phyloP scores from a whole-genome alignment of 129 eudicot genomes.

The Arctium minus region DNA sequence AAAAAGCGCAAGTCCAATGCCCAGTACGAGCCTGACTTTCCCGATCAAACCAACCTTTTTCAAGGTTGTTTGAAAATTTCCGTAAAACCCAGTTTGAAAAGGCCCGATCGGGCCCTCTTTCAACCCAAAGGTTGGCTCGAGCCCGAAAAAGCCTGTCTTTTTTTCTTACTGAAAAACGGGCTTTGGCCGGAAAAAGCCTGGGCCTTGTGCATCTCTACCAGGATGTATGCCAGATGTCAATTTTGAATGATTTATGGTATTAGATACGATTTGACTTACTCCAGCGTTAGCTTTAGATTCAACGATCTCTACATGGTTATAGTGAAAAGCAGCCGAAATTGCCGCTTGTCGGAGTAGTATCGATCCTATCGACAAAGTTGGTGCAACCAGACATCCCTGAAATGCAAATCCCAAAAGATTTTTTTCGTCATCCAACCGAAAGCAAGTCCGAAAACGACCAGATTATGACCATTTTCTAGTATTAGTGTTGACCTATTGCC shows the following conservation, averaged over 20 bases:
- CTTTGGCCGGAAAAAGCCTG: too few species aligned
- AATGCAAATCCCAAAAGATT: conserved; percentile 21
- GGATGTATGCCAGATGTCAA: not conserved
- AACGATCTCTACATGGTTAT: conserved; percentile 76
- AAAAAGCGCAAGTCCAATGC: not conserved
- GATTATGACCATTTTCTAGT: not conserved
- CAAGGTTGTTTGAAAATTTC: not conserved
- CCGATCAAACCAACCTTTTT: not conserved
- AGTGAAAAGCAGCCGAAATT: conserved; percentile 79
- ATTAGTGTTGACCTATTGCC: not conserved
- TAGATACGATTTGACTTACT: conserved; percentile 39
- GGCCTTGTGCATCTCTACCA: not conserved
- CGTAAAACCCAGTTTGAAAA: too few species aligned
- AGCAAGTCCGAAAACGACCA: not conserved
- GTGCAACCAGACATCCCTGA: conserved; percentile 83
- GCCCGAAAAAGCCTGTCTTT: not conserved
- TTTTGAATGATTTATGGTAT: not conserved
- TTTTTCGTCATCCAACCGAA: not conserved
- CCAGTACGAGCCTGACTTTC: not conserved
- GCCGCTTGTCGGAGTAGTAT: conserved; percentile 84
- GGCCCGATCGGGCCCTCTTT: not conserved
- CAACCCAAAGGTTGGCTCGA: not conserved
- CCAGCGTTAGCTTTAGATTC: conserved; percentile 69
- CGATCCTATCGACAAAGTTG: conserved; percentile 86
- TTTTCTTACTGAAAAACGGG: not conserved